Percentiles rank a stretch among this genome's conserved stretches.
These are phyloP conservation scores for Cladorrhinum sp. DNA, from an alignment of 2,329 filamentous ascomycete genomes.

Conservation along the genomic window DNA sequence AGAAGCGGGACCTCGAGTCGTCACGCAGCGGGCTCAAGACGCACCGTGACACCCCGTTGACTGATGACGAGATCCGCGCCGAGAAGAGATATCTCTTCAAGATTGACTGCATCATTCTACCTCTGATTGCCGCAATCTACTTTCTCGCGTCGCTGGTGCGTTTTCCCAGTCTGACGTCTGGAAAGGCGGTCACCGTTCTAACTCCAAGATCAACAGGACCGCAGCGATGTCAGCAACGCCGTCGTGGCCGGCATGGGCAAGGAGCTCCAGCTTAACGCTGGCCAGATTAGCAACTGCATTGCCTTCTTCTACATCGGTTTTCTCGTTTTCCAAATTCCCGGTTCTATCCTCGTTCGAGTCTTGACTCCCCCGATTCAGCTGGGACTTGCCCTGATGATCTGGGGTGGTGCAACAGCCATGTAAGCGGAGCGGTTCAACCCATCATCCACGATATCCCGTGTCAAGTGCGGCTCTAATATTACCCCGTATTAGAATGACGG, in stretches of 20 bases:
- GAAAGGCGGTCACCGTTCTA: not conserved
- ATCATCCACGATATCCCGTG: too few species aligned
- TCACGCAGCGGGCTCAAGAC: not conserved
- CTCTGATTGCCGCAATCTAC: constrained; percentile 8
- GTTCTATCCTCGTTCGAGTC: constrained; percentile 13
- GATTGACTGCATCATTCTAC: constrained; percentile 11
- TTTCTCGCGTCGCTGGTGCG: constrained; percentile 12
- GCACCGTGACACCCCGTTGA: constrained; percentile 1
- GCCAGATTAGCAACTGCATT: constrained; percentile 7
- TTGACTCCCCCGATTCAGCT: constrained; percentile 13
- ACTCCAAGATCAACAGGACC: constrained; percentile 2
- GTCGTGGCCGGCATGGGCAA: constrained; percentile 15
- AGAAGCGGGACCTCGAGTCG: not conserved
- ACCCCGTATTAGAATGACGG: not conserved
- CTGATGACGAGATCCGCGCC: constrained; percentile 2
- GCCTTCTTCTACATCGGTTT: constrained; percentile 19
- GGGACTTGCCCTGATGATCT: constrained; percentile 10
- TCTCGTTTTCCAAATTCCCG: constrained; percentile 14
- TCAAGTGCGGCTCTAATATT: not conserved
- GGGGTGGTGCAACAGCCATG: constrained; percentile 13
- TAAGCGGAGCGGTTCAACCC: not conserved
- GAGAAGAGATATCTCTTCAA: constrained; percentile 11
- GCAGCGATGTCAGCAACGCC: constrained; percentile 16
- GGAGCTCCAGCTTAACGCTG: constrained; percentile 8
- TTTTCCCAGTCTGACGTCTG: too few species aligned